Conservation (phyloP, 768 basidiomycete species). For the Clavulina sp. region DNA sequence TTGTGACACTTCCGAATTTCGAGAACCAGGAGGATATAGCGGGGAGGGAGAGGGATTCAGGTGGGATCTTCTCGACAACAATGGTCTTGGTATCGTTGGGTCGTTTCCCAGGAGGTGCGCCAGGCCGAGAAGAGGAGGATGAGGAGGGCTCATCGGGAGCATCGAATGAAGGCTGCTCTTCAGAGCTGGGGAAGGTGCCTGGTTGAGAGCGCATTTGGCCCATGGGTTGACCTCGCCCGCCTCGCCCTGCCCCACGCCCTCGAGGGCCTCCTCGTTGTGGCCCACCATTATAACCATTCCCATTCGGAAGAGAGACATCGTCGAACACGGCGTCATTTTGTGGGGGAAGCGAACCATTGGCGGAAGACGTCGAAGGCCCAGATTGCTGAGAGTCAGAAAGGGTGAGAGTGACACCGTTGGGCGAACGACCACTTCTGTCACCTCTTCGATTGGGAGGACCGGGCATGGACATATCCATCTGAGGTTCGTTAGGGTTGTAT, state of each 20-base stretch:
- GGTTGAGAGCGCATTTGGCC: too few relatives aligned
- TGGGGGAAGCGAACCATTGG: too few relatives aligned
- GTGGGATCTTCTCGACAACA: constrained; percentile 88
- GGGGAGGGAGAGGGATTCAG: constrained; percentile 59
- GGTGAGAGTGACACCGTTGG: background rate
- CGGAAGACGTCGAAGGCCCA: too few relatives aligned
- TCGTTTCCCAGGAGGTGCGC: constrained; percentile 45
- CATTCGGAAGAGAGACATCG: too few relatives aligned
- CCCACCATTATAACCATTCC: constrained; percentile 17
- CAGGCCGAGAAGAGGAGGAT: constrained; percentile 50
- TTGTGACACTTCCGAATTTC: constrained; percentile 80
- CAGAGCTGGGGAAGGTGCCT: background rate
- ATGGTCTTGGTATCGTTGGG: constrained; percentile 61
- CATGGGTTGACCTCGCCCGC: constrained; percentile 28
- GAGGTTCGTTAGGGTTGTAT: constrained; percentile 68
- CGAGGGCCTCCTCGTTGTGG: constrained; percentile 6
- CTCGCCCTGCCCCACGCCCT: constrained; percentile 20
- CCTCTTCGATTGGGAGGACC: background rate
- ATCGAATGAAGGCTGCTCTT: background rate
- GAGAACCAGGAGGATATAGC: constrained; percentile 79
- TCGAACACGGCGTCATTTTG: too few relatives aligned
- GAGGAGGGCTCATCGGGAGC: background rate
- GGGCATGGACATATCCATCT: constrained; percentile 52
- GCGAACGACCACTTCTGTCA: background rate
- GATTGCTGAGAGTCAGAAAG: too few relatives aligned